phyloP scores from a whole-genome alignment of 2,329 filamentous ascomycete genomes.

The Cryphonectria japonica region DNA sequence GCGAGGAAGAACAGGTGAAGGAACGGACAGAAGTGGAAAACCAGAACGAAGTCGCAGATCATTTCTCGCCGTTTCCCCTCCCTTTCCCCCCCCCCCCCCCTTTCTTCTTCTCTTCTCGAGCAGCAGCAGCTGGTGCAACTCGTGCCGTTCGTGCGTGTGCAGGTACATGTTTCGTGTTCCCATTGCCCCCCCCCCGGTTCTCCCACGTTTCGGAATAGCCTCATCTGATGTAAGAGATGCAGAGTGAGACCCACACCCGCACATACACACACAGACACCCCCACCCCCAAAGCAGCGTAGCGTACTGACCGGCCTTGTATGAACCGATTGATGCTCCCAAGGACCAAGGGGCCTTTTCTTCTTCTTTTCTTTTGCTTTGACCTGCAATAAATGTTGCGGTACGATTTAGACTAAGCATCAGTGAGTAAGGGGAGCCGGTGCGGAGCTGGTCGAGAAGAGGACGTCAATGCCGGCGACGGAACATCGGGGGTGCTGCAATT shows the following conservation, averaged over 20 bases:
- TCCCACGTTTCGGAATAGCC: slow-evolving; percentile 26
- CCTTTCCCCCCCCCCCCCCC: background rate
- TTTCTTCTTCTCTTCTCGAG: background rate
- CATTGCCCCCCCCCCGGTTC: background rate
- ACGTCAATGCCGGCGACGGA: background rate
- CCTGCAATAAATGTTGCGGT: background rate
- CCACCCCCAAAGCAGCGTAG: background rate
- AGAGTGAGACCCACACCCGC: slow-evolving; percentile 1
- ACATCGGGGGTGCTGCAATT: background rate
- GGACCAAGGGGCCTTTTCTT: background rate
- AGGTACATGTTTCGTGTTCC: slow-evolving; percentile 17
- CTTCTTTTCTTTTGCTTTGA: background rate
- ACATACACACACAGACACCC: too few species aligned
- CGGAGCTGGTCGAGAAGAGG: too few species aligned
- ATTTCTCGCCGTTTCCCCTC: background rate
- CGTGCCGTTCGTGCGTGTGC: background rate
- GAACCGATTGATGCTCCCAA: background rate
- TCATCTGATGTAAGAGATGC: slow-evolving; percentile 25
- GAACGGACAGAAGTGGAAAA: background rate
- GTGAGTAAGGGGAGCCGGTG: too few species aligned
- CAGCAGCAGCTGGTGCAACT: background rate
- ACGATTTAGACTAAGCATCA: too few species aligned
- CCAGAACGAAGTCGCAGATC: background rate
- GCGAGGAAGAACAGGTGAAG: background rate
- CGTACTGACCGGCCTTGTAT: background rate